phyloP scores from a whole-genome alignment of 352 stramenopile genomes.

The Globisporangium heterothallicum region DNA sequence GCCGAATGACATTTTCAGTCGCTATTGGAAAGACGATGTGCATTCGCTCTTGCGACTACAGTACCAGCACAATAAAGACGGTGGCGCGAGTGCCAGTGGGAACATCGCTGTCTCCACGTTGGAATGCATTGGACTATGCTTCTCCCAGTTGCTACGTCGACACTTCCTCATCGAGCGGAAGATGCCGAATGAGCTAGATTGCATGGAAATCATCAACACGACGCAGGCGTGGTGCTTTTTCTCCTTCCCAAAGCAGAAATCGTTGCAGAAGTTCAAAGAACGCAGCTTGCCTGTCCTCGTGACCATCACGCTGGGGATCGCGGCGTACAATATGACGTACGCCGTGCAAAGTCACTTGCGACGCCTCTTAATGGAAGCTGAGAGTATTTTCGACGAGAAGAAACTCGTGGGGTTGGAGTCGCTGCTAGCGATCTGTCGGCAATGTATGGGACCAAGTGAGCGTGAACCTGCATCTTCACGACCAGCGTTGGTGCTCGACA shows the following conservation, averaged over 20 bases:
- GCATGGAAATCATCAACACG: constrained; percentile 81
- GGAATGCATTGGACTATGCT: constrained; percentile 22
- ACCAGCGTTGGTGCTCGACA: constrained; percentile 19
- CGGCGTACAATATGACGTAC: constrained; percentile 68
- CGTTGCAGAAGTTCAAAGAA: constrained; percentile 24
- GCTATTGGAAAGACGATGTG: constrained; percentile 70
- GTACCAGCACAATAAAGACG: constrained; percentile 66
- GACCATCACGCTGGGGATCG: constrained; percentile 47
- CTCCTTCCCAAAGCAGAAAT: constrained; percentile 37
- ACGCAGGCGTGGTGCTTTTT: constrained; percentile 79
- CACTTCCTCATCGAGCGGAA: constrained; percentile 36
- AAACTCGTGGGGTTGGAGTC: constrained; percentile 62
- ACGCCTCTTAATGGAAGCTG: constrained; percentile 43
- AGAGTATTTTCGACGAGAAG: constrained; percentile 66
- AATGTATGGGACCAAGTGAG: background rate
- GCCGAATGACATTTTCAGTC: constrained; percentile 56
- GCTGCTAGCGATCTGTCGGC: constrained; percentile 22
- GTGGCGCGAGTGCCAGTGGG: constrained; percentile 11
- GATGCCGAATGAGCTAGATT: constrained; percentile 45
- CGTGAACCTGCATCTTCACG: background rate
- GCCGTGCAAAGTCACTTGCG: constrained; percentile 62
- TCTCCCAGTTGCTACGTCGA: constrained; percentile 37
- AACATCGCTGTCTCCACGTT: constrained; percentile 18
- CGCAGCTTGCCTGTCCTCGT: constrained; percentile 42
- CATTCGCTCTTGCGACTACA: constrained; percentile 49